Conservation (phyloP, 1,139 yeast species). For the Arxiozyma heterogenica region DNA sequence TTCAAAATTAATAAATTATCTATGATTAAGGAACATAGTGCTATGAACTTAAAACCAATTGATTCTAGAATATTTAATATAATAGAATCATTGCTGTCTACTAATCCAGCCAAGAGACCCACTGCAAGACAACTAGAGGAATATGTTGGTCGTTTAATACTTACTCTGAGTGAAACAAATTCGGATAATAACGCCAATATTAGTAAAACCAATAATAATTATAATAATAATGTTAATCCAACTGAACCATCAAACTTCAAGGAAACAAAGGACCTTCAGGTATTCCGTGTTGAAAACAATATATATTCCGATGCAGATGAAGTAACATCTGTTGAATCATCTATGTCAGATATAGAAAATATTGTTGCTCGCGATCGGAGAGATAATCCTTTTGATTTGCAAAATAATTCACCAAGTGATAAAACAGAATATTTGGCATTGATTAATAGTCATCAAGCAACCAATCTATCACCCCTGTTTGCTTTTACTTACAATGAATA, state of each 20-base stretch:
- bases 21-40: slow-evolving; percentile 16
- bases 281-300: neutral
- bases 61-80: slow-evolving; percentile 35
- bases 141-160: slow-evolving; percentile 19
- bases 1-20: slow-evolving; percentile 25
- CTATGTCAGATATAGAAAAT: neutral
- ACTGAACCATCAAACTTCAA: neutral
- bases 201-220: neutral
- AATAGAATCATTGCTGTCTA: slow-evolving; percentile 32
- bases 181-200: neutral
- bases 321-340: neutral
- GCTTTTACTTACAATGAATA: neutral
- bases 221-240: neutral
- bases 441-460: neutral
- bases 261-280: neutral
- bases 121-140: slow-evolving; percentile 35
- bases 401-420: neutral
- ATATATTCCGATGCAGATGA: neutral
- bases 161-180: slow-evolving; percentile 4
- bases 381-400: neutral
- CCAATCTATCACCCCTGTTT: neutral
- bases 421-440: neutral
- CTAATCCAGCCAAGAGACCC: slow-evolving; percentile 37
- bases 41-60: slow-evolving; percentile 26
- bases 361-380: neutral